phyloP scores from a whole-genome alignment of 2,329 filamentous ascomycete species.

The Hypoxylon rubiginosum region DNA sequence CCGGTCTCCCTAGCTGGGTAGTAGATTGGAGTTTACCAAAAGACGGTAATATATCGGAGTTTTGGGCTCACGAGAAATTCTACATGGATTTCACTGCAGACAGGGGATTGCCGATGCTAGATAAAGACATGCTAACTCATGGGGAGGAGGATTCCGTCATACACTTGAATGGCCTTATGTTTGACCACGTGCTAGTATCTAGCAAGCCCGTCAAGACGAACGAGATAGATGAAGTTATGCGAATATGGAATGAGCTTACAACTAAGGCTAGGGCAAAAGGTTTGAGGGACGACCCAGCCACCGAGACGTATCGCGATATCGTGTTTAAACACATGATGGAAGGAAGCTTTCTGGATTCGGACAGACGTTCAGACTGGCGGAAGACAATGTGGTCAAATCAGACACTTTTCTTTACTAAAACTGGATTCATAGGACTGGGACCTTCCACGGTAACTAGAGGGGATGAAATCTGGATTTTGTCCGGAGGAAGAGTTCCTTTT shows the following conservation, averaged over 20 bases:
- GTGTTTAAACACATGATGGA: conserved; percentile 26
- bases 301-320: conserved; percentile 29
- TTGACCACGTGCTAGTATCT: conserved; percentile 24
- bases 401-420: conserved; percentile 35
- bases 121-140: conserved; percentile 18
- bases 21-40: conserved; percentile 30
- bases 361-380: conserved; percentile 16
- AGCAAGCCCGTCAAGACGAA: conserved; percentile 17
- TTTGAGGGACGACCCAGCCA: conserved; percentile 20
- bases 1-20: conserved; percentile 33
- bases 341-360: conserved; percentile 13
- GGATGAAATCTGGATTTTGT: conserved; percentile 37
- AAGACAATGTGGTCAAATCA: conserved; percentile 28
- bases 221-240: conserved; percentile 5
- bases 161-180: conserved; percentile 36
- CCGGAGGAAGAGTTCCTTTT: conserved; percentile 32
- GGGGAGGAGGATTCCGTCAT: conserved; percentile 27
- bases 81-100: conserved; percentile 22
- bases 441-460: conserved; percentile 26
- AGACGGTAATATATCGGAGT: not conserved
- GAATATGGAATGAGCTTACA: conserved; percentile 15
- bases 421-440: conserved; percentile 32
- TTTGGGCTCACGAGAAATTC: conserved; percentile 33
- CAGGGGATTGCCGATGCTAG: conserved; percentile 28
- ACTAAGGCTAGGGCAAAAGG: conserved; percentile 21